Base-by-base conservation (phyloP, 306 rosid species). In the Rubus parviflorus region DNA sequence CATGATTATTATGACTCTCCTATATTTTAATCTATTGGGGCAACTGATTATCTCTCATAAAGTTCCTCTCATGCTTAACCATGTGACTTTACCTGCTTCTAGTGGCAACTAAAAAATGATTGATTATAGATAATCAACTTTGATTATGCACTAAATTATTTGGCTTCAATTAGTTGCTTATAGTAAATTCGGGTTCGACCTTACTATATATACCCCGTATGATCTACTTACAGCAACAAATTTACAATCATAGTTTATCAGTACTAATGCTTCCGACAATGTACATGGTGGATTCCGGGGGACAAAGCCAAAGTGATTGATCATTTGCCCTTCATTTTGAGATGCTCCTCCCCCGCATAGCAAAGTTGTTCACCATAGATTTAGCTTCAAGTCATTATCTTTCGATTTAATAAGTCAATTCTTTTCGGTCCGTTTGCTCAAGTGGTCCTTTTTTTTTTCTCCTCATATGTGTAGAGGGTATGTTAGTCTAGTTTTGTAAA, bases 1-100 rank as follows among this genome's bases (percentile, higher is more conserved):
- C 66, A 81, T 63, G 85, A 81, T 73, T 17, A 77, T 72, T 77
- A 75, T 54, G 62, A 22, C 51, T 58, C 14, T 47, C 23, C 30
- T 16, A 3, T 57, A 9, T 10, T 63, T 8, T 17, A 65, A 23
- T 58, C 38, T 22, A 15, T 42, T 38, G 17, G 19, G 19, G 68
- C 17, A 70, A 78, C 73, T 70, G 75, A 70, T 53, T 56, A 57
- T 40, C 41, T 65, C 80, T 14, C 0, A 23, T 11, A 58, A 23
- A 23, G 8, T 22, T 56, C 62, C 35, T 56, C 14, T 56, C 62
- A 15, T 49, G 46, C 85, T 49, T 75, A 8, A 75, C 80, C 85
- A 74, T 77, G 76, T 76, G 81, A 85, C 19, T 45, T 81, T 61
- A 61, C 72, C 25, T 54, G 25, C 25, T 54, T 19, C 2, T 15